Percentiles rank a stretch among this genome's conserved stretches.
Evolutionary conservation across 2,329 filamentous ascomycete species (phyloP).

Genomic region (Aureobasidium zeae): DNA sequence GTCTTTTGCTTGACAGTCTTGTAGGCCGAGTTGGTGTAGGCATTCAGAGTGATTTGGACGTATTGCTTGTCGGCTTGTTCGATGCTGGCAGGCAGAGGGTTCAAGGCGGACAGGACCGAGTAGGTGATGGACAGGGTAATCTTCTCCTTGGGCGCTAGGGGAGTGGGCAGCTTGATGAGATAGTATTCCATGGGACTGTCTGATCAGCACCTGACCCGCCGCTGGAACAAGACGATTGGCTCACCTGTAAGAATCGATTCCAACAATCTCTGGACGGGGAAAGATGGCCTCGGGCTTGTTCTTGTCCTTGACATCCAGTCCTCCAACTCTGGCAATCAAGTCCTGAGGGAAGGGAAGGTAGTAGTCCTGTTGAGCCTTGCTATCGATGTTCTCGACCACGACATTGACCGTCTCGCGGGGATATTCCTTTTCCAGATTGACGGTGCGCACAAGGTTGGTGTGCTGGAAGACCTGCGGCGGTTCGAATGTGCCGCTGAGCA

Average conservation of each 20-base stretch:
- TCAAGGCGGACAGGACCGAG: conserved; percentile 67
- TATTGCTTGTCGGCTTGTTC: conserved; percentile 80
- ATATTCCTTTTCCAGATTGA: conserved; percentile 90
- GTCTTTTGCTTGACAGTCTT: conserved; percentile 89
- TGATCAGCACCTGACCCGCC: not conserved
- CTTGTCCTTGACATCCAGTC: conserved; percentile 85
- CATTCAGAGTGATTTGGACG: conserved; percentile 75
- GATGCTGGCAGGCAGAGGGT: conserved; percentile 71
- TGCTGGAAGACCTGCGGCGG: conserved; percentile 92
- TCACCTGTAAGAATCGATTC: conserved; percentile 46
- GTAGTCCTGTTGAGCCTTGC: conserved; percentile 76
- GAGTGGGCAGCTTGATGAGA: conserved; percentile 65
- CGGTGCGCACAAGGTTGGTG: conserved; percentile 76
- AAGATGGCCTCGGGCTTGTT: conserved; percentile 66
- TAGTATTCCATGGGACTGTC: conserved; percentile 57
- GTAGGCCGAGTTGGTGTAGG: conserved; percentile 77
- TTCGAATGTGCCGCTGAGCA: conserved; percentile 53
- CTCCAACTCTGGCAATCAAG: conserved; percentile 68
- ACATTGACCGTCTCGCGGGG: conserved; percentile 86
- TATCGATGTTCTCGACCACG: conserved; percentile 80
- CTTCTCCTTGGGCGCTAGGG: conserved; percentile 66
- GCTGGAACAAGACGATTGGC: not conserved
- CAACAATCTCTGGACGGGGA: conserved; percentile 53
- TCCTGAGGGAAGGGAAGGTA: conserved; percentile 76
- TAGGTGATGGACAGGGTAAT: conserved; percentile 83